Evolutionary conservation across 1,284 basidiomycete species (phyloP), one percentile per base, ranked within the genome.

Genomic region (Tilletia walkeri): DNA sequence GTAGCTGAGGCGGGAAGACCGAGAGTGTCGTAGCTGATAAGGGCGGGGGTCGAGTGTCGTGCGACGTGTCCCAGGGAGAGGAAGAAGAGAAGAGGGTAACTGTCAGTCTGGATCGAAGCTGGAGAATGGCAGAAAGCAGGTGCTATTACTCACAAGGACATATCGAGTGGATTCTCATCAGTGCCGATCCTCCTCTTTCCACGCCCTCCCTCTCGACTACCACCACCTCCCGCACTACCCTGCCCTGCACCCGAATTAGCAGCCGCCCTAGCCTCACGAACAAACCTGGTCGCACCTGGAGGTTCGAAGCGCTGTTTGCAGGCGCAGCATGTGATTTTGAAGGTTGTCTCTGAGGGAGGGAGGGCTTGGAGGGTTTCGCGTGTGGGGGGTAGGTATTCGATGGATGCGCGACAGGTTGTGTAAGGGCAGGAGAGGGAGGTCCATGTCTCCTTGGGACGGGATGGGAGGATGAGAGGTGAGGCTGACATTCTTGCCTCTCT

Each of bases 1-100:
- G 90, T 90, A 4, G 92, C 92, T 70, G 88, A 87, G 14, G 92
- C 87, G 0, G 90, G 85, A 0, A 95, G 87, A 4, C 91, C 91
- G 2, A 95, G 86, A 39, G 92, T 87, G 80, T 94, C 83, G 72
- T 84, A 84, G 74, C 75, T 77, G 47, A 18, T 18, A 4, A 53
- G 12, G 0, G 48, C 24, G 20, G 45, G 45, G 36, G 36, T 45
- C 9, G 6, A 5, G 41, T 45, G 41, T 45, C 41, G 41, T 45
- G 41, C 41, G 41, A 45, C 41, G 9, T 1, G 24, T 30, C 24
- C 24, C 24, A 2, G 24, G 24, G 24, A 30, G 41, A 7, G 14
- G 41, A 3, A 45, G 1, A 45, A 45, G 41, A 14, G 41, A 9
- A 9, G 41, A 45, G 14, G 41, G 3, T 14, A 45, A 3, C 14